Base-by-base conservation (phyloP, 164 flowering plant genomes). In the Tetrastigma voinierianum region DNA sequence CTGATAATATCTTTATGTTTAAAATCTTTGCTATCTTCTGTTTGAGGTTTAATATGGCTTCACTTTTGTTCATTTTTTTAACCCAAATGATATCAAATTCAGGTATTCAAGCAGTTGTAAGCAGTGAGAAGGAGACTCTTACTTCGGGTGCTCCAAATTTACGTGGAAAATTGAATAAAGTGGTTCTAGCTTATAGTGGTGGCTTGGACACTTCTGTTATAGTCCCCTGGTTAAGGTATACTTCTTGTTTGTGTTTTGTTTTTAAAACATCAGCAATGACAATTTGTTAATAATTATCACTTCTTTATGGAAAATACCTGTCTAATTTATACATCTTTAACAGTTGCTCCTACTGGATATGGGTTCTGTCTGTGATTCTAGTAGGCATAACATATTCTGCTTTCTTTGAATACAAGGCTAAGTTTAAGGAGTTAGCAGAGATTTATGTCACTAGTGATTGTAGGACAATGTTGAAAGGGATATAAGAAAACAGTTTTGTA, bases 191-290 rank as follows among this genome's bases (percentile, higher is more conserved):
- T 4, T 91, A 94, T 25, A 94, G 98, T 72, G 98, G 98, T 69
- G 98, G 98, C 70, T 76, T 95, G 62, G 98, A 95, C 75, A 95
- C 98, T 47, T 95, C 98, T 59, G 97, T 95, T 21, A 90, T 95
- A 77, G 97, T 95, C 45, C 98, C 98, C 62, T 95, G 98, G 98
- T 80, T 91, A 24, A 86, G 92, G 96, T 91, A 81, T 24, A 52
- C 21, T 25, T 23, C 11, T 46, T 47, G 10, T 46, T 25, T 43
- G 44, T 20, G 59, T 17, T 24, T 48, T 46, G 8, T 44, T 23
- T 43, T 43, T 46, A 2, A 19, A 23, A 32, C 10, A 49, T 49
- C 52, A 0, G 40, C 40, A 0, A 7, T n/a, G 40, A 7, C 52
- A 13, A 17, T 46, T 16, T 59, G n/a, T 6, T 10, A 13, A 16